Conservation (phyloP, 2,329 filamentous ascomycete species). For the Metarhizium humberi region DNA sequence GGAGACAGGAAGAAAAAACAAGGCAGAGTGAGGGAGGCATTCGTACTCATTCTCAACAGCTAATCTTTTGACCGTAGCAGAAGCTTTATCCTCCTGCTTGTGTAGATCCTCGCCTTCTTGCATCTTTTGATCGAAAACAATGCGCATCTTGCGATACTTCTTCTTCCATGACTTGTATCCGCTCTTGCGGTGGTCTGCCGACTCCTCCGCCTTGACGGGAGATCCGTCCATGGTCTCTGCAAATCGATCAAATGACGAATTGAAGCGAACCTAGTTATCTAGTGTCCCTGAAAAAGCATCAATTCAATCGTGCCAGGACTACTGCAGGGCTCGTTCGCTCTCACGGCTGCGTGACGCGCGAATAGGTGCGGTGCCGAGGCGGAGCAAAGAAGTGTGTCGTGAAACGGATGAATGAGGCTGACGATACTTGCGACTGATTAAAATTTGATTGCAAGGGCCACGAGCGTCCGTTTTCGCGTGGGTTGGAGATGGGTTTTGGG, state of each 20-base stretch:
- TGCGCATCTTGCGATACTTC: conserved; percentile 90
- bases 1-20: neutral
- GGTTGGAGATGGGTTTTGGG: neutral
- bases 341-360: neutral
- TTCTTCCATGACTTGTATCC: conserved; percentile 70
- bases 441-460: neutral
- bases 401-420: neutral
- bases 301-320: neutral
- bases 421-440: neutral
- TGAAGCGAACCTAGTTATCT: neutral
- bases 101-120: conserved; percentile 75
- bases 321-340: neutral
- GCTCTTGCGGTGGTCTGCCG: conserved; percentile 33
- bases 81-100: conserved; percentile 70
- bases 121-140: conserved; percentile 69
- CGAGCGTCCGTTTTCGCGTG: neutral
- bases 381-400: neutral
- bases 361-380: neutral
- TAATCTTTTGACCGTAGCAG: conserved; percentile 71
- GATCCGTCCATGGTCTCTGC: conserved; percentile 20
- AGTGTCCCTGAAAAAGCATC: neutral
- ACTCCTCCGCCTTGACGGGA: conserved; percentile 33
- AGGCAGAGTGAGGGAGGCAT: neutral
- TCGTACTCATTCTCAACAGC: conserved; percentile 87
- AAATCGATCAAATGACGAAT: neutral